Evolutionary conservation across 2,329 filamentous ascomycete genomes (phyloP), one percentile per base, ranked within the genome.

Genomic region (Dothiorella sarmentorum): DNA sequence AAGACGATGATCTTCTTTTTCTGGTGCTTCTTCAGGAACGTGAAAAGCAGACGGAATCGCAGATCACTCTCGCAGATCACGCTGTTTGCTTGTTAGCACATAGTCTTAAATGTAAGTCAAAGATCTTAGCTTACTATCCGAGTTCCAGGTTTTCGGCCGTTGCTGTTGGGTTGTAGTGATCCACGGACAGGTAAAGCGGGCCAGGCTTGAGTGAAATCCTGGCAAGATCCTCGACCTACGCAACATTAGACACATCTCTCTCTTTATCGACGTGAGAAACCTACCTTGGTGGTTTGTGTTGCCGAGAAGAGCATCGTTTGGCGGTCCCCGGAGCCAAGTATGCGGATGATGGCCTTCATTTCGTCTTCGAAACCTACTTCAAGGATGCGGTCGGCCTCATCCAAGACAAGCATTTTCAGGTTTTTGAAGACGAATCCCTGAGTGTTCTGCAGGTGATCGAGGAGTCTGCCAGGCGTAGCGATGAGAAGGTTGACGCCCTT

Each of bases 1-100:
- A 97, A 91, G 80, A 97, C 97, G 61, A 97, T 92, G 71, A 97
- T 96, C 63, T 96, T 89, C 82, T 97, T 97, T 78, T 97, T 97
- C 58, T 89, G 80, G 76, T 96, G 91, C 66, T 89, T 86, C 78
- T 95, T 94, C 47, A 99, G 80, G 79, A 99, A 97, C 0, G 90
- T 93, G 78, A 96, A 97, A 22, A 99, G 84, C 20, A 99, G 81
- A 33, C 96, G 80, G 80, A 99, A 99, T 22, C 94, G 88, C 76
- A 93, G 91, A 74, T 97, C 92, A 4, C 90, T 88, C 61, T 97
- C 91, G 75, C 92, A 96, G 60, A 97, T 80, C 18, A 97, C 89
- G 71, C 97, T n/a, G n/a, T n/a, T n/a, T n/a, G n/a, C n/a, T n/a
- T n/a, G n/a, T n/a, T n/a, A n/a, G n/a, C n/a, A n/a, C n/a, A n/a